These are phyloP conservation scores for Hansenula lynferdii DNA, from an alignment of 1,139 yeast genomes.

Conservation along the genomic window DNA sequence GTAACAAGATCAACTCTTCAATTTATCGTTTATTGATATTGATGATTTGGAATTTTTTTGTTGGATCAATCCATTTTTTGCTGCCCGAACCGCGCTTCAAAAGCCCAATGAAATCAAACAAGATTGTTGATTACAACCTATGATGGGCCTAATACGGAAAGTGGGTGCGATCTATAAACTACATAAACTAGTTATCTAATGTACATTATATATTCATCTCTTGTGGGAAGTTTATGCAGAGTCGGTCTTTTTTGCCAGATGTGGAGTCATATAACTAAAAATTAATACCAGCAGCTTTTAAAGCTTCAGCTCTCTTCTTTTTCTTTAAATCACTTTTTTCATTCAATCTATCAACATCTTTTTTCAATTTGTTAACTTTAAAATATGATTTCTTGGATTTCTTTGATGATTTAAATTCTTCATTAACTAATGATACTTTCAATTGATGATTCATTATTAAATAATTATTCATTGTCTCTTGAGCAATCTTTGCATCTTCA, in stretches of 20 bases:
- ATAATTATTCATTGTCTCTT: conserved; percentile 95
- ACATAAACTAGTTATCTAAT: too few species aligned
- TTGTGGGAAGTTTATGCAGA: too few species aligned
- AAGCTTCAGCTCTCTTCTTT: conserved; percentile 23
- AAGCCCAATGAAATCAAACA: too few species aligned
- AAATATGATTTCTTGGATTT: conserved; percentile 47
- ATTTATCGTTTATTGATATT: too few species aligned
- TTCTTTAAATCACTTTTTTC: conserved; percentile 26
- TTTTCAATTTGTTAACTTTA: conserved; percentile 39
- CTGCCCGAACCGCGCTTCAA: too few species aligned
- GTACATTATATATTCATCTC: too few species aligned
- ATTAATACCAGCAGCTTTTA: conserved; percentile 19
- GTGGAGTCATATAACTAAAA: conserved; percentile 6
- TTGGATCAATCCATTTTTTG: too few species aligned
- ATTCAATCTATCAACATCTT: conserved; percentile 29
- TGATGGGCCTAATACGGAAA: too few species aligned
- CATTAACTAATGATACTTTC: conserved; percentile 56
- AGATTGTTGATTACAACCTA: too few species aligned
- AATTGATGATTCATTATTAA: conserved; percentile 81
- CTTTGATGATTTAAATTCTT: conserved; percentile 56
- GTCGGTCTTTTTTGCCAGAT: not conserved
- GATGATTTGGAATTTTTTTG: too few species aligned
- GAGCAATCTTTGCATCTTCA: conserved; percentile 83
- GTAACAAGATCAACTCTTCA: too few species aligned
- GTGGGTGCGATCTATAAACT: too few species aligned